Percentiles rank a stretch among this genome's conserved stretches.
phyloP scores from a whole-genome alignment of 2,329 filamentous ascomycete species.

The Talaromyces sp. region DNA sequence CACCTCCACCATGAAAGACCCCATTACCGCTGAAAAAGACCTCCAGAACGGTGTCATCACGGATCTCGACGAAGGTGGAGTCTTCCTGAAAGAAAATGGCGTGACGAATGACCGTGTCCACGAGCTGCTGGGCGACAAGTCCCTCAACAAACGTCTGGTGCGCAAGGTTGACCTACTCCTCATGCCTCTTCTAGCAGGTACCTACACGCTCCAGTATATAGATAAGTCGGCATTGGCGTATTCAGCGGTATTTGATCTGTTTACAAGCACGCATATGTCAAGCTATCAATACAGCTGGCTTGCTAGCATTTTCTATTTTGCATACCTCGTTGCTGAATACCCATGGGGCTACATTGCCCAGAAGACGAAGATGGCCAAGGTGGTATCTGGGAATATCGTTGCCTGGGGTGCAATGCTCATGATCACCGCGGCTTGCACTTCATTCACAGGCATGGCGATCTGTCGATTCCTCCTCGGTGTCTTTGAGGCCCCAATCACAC shows the following conservation, averaged over 20 bases:
- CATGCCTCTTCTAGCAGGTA: conserved; percentile 48
- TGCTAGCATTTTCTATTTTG: conserved; percentile 53
- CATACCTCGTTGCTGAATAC: conserved; percentile 47
- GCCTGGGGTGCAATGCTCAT: conserved; percentile 50
- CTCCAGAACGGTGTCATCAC: background rate
- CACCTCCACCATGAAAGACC: background rate
- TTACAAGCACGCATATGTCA: conserved; percentile 47
- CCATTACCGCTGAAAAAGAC: background rate
- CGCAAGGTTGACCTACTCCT: conserved; percentile 50
- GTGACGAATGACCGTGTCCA: background rate
- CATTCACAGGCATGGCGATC: conserved; percentile 50
- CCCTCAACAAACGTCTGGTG: conserved; percentile 2
- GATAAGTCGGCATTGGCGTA: conserved; percentile 56
- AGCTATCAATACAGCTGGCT: conserved; percentile 49
- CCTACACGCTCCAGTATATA: conserved; percentile 50
- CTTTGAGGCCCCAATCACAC: conserved; percentile 54
- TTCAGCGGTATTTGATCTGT: conserved; percentile 55
- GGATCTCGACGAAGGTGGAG: conserved; percentile 1
- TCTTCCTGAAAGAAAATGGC: background rate
- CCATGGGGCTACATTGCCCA: conserved; percentile 42
- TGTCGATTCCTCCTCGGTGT: conserved; percentile 54
- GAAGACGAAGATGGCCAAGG: conserved; percentile 48
- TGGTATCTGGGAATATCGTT: conserved; percentile 45
- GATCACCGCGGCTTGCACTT: conserved; percentile 47
- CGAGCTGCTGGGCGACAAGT: background rate